These are phyloP conservation scores for Pulveroboletus sp. DNA, from an alignment of 768 basidiomycete species.

Conservation along the genomic window DNA sequence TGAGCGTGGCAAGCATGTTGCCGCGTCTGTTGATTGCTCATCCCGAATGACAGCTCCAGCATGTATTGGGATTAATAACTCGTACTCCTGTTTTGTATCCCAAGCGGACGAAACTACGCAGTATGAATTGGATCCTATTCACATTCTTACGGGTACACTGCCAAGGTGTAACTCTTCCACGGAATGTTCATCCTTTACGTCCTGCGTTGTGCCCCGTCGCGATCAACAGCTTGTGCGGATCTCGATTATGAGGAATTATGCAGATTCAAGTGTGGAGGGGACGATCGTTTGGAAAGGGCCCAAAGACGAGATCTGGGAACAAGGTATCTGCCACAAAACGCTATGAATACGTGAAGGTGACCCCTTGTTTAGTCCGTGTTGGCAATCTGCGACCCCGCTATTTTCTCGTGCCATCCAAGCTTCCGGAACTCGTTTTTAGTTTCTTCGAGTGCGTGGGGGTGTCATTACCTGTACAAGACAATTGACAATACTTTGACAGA, in stretches of 20 bases:
- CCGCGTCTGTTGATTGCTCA: background rate
- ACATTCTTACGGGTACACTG: conserved; percentile 38
- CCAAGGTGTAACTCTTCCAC: conserved; percentile 40
- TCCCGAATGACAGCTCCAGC: background rate
- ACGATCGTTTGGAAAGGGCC: conserved; percentile 77
- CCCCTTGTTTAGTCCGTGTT: conserved; percentile 45
- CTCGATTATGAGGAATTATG: conserved; percentile 30
- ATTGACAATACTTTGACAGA: conserved; percentile 32
- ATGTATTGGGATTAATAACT: conserved; percentile 5
- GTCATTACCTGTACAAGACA: background rate
- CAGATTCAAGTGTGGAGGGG: conserved; percentile 17
- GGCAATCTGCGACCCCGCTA: conserved; percentile 43
- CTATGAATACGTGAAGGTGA: background rate
- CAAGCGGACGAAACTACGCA: conserved; percentile 24
- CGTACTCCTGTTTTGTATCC: conserved; percentile 45
- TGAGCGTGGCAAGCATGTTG: conserved; percentile 3
- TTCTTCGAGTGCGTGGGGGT: conserved; percentile 56
- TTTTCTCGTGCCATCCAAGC: conserved; percentile 19
- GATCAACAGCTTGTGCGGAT: conserved; percentile 57
- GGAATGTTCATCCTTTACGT: conserved; percentile 36
- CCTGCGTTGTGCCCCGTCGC: conserved; percentile 54
- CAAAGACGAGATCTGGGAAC: conserved; percentile 57
- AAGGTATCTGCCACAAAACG: conserved; percentile 42
- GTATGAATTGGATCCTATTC: conserved; percentile 59
- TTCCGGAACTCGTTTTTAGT: conserved; percentile 22